Percentiles rank a stretch among this genome's conserved stretches.
Evolutionary conservation across 768 basidiomycete species (phyloP).

Genomic region (Hebeloma cylindrosporum): DNA sequence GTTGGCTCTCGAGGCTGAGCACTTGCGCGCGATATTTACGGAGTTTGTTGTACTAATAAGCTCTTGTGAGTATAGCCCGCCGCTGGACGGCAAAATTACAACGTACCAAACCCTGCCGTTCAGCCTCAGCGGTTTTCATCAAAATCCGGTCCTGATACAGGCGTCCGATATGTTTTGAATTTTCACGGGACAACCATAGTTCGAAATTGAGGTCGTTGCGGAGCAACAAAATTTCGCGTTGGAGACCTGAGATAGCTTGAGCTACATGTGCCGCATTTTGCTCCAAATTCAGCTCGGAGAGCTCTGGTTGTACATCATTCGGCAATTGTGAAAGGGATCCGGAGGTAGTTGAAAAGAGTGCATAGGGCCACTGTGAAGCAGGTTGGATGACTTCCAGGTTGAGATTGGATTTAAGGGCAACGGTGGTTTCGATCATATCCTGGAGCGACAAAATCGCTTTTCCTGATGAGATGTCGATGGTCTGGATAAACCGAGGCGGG

Average conservation of each 20-base stretch:
- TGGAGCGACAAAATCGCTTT: slow-evolving; percentile 59
- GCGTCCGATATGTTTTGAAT: slow-evolving; percentile 78
- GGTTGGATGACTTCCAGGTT: slow-evolving; percentile 61
- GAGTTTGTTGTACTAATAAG: slow-evolving; percentile 71
- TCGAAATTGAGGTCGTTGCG: slow-evolving; percentile 86
- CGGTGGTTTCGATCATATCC: slow-evolving; percentile 71
- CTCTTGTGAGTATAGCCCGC: not conserved
- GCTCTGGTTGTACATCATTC: slow-evolving; percentile 11
- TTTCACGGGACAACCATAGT: slow-evolving; percentile 79
- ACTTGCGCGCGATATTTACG: slow-evolving; percentile 75
- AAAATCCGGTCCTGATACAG: slow-evolving; percentile 73
- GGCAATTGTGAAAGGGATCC: slow-evolving; percentile 17
- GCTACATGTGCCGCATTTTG: slow-evolving; percentile 50
- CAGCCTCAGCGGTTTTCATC: slow-evolving; percentile 73
- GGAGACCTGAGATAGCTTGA: slow-evolving; percentile 68
- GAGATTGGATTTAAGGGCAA: slow-evolving; percentile 69
- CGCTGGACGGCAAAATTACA: not conserved
- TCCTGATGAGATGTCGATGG: slow-evolving; percentile 37
- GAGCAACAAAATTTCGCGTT: slow-evolving; percentile 72
- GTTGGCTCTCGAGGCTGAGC: slow-evolving; percentile 61
- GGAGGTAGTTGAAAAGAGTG: slow-evolving; percentile 37
- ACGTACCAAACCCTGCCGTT: slow-evolving; percentile 78
- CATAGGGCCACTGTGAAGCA: slow-evolving; percentile 50
- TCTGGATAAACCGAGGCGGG: slow-evolving; percentile 28
- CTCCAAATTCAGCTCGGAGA: slow-evolving; percentile 13